Evolutionary conservation across 495 filamentous ascomycete genomes (phyloP).

Genomic region (Hypoxylon cercidicola): DNA sequence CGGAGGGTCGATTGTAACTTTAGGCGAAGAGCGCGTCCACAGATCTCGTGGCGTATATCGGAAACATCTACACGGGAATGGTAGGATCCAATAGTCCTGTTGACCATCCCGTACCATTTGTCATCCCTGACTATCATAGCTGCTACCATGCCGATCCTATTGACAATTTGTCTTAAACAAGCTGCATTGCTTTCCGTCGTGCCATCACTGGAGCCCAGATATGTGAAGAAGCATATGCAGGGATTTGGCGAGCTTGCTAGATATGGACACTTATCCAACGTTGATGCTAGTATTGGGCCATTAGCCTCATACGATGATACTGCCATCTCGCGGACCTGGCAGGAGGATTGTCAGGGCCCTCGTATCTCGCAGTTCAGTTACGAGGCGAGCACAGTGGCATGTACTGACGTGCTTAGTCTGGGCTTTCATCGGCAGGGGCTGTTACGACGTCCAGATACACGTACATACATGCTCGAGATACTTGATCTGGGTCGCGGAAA

Average conservation of each 20-base stretch:
- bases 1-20: slow-evolving; percentile 43
- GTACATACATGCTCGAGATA: slow-evolving; percentile 10
- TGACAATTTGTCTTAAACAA: slow-evolving; percentile 43
- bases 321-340: slow-evolving; percentile 9
- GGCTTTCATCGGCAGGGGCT: slow-evolving; percentile 13
- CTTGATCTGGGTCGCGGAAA: slow-evolving; percentile 16
- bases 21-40: slow-evolving; percentile 39
- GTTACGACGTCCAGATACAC: background rate
- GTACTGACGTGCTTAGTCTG: slow-evolving; percentile 24
- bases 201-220: slow-evolving; percentile 27
- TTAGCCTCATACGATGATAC: slow-evolving; percentile 19
- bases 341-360: slow-evolving; percentile 35
- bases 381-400: slow-evolving; percentile 19
- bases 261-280: slow-evolving; percentile 24
- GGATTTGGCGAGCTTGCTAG: slow-evolving; percentile 21
- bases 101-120: slow-evolving; percentile 32
- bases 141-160: slow-evolving; percentile 36
- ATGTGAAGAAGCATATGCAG: slow-evolving; percentile 33
- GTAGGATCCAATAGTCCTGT: slow-evolving; percentile 38
- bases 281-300: slow-evolving; percentile 4
- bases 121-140: slow-evolving; percentile 41
- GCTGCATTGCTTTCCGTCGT: slow-evolving; percentile 18
- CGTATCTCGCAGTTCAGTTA: slow-evolving; percentile 21
- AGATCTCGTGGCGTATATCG: slow-evolving; percentile 38
- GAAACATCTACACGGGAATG: slow-evolving; percentile 39